Base-by-base conservation (phyloP, 2,329 filamentous ascomycete species). In the Aspergillus japonicus region DNA sequence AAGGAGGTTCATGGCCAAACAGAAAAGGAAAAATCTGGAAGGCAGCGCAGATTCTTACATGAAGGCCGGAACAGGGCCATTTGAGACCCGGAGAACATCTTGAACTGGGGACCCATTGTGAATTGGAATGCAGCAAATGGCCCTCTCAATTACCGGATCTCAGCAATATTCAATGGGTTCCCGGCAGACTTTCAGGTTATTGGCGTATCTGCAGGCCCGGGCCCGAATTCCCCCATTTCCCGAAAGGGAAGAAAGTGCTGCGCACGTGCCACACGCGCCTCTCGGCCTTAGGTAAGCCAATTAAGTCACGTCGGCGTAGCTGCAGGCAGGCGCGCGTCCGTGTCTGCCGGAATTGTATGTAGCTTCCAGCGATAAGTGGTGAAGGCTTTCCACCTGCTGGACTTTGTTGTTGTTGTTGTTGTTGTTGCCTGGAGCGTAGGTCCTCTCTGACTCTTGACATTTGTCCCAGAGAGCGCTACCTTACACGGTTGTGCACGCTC, bases 81-180 rank as follows among this genome's bases (percentile, higher is more conserved):
- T 56, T 75, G 71, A 49, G 73, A 68, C 51, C 74, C 72, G 39
- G 68, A 64, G 50, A 76, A 71, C 64, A 76, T 69, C 64, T 70
- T 76, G 54, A 72, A 67, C 62, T 73, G 69, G 57, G 69, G 67
- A 58, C 68, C 72, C 75, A 78, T 77, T 64, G 66, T 58, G 62
- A 64, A 54, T 44, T 53, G 62, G 49, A 52, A 7, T 19, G 6
- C 14, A 44, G 57, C 60, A 54, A 55, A 44, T 54, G 48, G 57
- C 47, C 56, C 39, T 47, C 39, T 33, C 48, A 42, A 35, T 44
- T 57, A 59, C 47, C 44, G 42, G 26, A 47, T 47, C 56, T 35
- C 29, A 58, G 39, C 48, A 56, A 53, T 59, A 57, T 59, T 26
- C 42, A 55, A 23, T 14, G 44, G 47, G 16, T 23, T 21, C 47